Base-by-base conservation (phyloP, 1,139 yeast species). In the Geotrichum australiense region DNA sequence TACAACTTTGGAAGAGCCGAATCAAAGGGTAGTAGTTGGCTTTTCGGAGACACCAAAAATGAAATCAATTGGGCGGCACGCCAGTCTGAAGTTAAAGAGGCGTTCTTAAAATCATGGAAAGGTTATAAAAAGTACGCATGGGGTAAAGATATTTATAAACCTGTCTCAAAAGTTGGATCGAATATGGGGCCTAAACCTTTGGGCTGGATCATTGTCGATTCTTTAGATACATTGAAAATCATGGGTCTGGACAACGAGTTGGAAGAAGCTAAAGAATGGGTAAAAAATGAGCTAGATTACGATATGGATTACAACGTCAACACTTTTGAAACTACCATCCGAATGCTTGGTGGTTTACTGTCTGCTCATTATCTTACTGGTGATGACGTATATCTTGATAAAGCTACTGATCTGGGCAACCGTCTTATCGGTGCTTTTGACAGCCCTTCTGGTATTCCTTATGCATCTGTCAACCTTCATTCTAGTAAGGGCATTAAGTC, bases 181-280 rank as follows among this genome's bases (percentile, higher is more conserved):
- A 83, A 86, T 56, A 82, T 86, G 87, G 89, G 86, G 1, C 79
- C 79, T 5, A 62, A 71, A 45, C 96, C 97, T 1, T 64, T 89
- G 52, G 98, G 98, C 2, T 89, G 96, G 96, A 84, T 89, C 61
- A 80, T 89, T 54, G 94, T 89, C 5, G 97, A 89, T 60, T 72
- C 94, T 1, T 63, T 91, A 43, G 97, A 91, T 56, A 84, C 96
- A 0, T 64, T 89, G 68, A 71, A 78, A 66, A 53, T 89, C 23
- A 87, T 89, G 96, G 87, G 76, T 25, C 73, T 86, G 40, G 65
- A 72, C 7, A 78, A 75, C 16, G 86, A 84, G 53, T 69, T 84
- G 31, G 63, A 62, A 23, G 69, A 74, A 34, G 93, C 94, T 6
- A 72, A 75, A 47, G 58, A 73, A 2, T 91, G 96, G 96, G 81